Base-by-base conservation (phyloP, 441 rosid species). In the Populus hybrid region DNA sequence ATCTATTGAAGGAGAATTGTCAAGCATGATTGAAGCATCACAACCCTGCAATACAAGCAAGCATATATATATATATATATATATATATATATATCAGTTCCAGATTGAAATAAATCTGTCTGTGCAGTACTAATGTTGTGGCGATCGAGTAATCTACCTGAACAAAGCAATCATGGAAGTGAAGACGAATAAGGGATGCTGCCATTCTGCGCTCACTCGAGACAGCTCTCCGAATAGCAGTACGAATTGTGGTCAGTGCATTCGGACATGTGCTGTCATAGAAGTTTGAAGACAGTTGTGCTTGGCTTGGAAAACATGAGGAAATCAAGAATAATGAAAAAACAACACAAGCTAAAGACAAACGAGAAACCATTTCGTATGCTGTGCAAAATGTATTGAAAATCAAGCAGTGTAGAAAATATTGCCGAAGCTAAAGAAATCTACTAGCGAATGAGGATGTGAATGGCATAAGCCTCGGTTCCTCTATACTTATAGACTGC, bases 81-180 rank as follows among this genome's bases (percentile, higher is more conserved):
- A n/a, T n/a, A n/a, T n/a, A n/a, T n/a, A n/a, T n/a, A n/a, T n/a
- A n/a, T n/a, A 9, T 11, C 12, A 42, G 53, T 0, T 42, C 53
- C 5, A 14, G 14, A 2, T n/a, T 9, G 42, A 7, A 72, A 3
- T 30, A 11, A 30, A 5, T 38, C 42, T 38, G 42, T 38, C 42
- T 10, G 42, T 0, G 42, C 53, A 12, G 9, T 9, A 38, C 3
- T 38, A 9, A 38, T 63, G 7, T 42, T 42, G 16, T 42, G 0
- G 53, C 2, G 5, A 42, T 42, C 35, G 26, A 23, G 53, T 30
- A 0, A n/a, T 30, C 1, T 86, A 86, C 91, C 77, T 85, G 86
- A 61, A 90, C 92, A n/a, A 90, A 90, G 78, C 92, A 90, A 7
- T 88, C 90, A 21, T 90, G 92, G 83, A 90, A 88, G 42, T 89